Base-by-base conservation (phyloP, 2,329 filamentous ascomycete genomes). In the Xylaria sp. region DNA sequence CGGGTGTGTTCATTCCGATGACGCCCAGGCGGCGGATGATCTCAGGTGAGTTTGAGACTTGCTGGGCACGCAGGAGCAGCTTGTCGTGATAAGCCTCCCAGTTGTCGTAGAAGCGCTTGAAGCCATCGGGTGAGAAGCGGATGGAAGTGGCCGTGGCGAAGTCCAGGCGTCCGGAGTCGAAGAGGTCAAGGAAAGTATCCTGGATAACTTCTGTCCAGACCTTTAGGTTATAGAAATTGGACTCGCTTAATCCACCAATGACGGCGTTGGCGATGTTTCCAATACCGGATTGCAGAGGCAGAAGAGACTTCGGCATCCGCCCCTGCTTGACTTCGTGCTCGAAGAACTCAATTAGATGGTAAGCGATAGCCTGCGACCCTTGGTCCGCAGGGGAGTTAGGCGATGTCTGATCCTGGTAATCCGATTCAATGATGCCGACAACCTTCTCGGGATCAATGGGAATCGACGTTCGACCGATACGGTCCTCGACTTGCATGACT, bases 151-250 rank as follows among this genome's bases (percentile, higher is more conserved):
- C 93, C 0, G 93, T 97, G 53, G 93, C 94, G 76, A 96, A 97
- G 82, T 97, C 93, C 23, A 97, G 87, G 78, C 93, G 91, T 29
- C 93, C 93, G 68, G 89, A 92, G 84, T 97, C 94, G 81, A 97
- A 97, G 63, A 97, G 91, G 79, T 97, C 94, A 27, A 97, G 88
- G 88, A 97, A 97, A 25, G 92, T 94, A 79, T 97, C 93, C 83
- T 97, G 93, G 66, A 97, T 89, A 57, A 97, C 93, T 82, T 97
- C 93, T 27, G 94, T 97, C 94, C 93, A 97, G 47, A 97, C 94
- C 79, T 92, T 94, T 66, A 97, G 87, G 83, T 97, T 92, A 78
- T 89, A 88, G 86, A 97, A 97, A 80, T 94, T 91, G 73, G 92
- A 92, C 69, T 91, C 88, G 72, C 90, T 88, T 65, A 97, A 88